phyloP scores from a whole-genome alignment of 495 filamentous ascomycete species.

The Daldinia vernicosa region DNA sequence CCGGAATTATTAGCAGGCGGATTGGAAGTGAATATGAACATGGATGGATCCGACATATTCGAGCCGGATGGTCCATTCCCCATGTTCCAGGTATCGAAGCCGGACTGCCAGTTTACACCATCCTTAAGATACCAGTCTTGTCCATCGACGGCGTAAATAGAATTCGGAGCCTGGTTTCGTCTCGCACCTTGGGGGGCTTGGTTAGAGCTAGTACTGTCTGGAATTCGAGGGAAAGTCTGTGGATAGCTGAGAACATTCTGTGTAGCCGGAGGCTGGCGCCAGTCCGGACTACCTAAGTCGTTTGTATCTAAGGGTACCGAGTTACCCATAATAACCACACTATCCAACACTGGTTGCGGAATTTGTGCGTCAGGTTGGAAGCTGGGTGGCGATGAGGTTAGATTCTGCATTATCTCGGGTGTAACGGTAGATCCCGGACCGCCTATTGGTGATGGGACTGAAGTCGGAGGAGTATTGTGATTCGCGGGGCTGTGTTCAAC shows the following conservation, averaged over 20 bases:
- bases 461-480: constrained; percentile 38
- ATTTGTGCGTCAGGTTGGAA: constrained; percentile 33
- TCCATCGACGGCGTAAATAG: constrained; percentile 54
- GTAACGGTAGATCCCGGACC: constrained; percentile 33
- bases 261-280: constrained; percentile 21
- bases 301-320: constrained; percentile 24
- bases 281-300: constrained; percentile 14
- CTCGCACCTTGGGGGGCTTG: constrained; percentile 22
- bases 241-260: constrained; percentile 27
- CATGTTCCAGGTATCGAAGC: constrained; percentile 55
- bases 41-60: constrained; percentile 34
- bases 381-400: constrained; percentile 32
- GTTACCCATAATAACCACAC: constrained; percentile 33
- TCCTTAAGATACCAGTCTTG: constrained; percentile 63
- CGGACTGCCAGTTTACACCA: constrained; percentile 59
- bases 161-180: constrained; percentile 39
- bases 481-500: constrained; percentile 43
- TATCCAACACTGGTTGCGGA: constrained; percentile 24
- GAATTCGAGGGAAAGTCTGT: constrained; percentile 17
- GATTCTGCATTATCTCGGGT: constrained; percentile 38
- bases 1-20: constrained; percentile 28
- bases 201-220: constrained; percentile 22
- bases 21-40: constrained; percentile 43
- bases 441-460: constrained; percentile 39
- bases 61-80: constrained; percentile 18